phyloP scores from a whole-genome alignment of 140 eudicot genomes.

The Bidens hawaiensis region DNA sequence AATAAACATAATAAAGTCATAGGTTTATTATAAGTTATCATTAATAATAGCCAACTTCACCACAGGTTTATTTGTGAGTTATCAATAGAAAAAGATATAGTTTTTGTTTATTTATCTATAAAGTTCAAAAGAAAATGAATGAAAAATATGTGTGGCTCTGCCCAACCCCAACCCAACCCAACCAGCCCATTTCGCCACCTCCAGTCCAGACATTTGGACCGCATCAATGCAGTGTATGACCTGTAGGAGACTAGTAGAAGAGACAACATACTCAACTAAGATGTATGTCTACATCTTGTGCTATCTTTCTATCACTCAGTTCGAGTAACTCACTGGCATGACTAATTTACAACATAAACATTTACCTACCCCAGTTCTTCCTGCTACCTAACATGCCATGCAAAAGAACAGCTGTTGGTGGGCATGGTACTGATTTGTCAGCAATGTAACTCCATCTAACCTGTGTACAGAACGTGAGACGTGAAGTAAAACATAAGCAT shows the following conservation, averaged over 20 bases:
- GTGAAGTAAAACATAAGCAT: constrained; percentile 12
- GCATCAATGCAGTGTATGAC: background rate
- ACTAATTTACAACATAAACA: background rate
- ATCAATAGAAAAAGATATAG: background rate
- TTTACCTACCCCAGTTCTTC: constrained; percentile 56
- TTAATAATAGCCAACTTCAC: background rate
- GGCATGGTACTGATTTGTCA: constrained; percentile 63
- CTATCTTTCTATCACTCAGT: background rate
- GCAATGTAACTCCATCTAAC: constrained; percentile 87
- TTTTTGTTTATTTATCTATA: background rate
- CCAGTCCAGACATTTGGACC: constrained; percentile 1
- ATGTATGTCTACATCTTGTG: background rate
- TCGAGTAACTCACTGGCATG: background rate
- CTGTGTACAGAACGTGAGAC: constrained; percentile 30
- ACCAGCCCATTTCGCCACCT: background rate
- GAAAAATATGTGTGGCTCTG: background rate
- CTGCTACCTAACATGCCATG: constrained; percentile 96
- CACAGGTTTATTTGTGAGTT: background rate
- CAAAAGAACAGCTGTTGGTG: constrained; percentile 95
- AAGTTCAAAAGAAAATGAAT: background rate
- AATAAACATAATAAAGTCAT: background rate
- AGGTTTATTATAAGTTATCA: background rate
- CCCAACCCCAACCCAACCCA: too few species aligned
- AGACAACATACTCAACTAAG: constrained; percentile 10
- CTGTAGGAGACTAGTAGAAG: background rate